Conservation (phyloP, 2,329 filamentous ascomycete species). For the Aschersonia sp. region DNA sequence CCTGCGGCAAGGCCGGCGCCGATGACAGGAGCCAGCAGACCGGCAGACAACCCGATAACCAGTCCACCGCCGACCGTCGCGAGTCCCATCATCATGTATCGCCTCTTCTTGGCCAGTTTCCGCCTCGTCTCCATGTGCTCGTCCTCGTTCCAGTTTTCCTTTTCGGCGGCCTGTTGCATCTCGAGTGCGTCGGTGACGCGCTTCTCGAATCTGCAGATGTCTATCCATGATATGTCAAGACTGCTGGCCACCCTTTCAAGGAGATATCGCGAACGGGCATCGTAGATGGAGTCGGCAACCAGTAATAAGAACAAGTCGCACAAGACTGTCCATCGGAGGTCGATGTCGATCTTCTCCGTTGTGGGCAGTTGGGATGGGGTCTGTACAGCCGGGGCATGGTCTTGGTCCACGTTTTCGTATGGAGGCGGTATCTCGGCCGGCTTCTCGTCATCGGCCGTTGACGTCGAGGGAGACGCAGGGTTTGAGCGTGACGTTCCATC, state of each 20-base stretch:
- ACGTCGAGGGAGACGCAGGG: conserved; percentile 9
- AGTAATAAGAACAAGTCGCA: conserved; percentile 91
- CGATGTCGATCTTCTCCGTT: conserved; percentile 80
- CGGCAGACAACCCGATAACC: conserved; percentile 89
- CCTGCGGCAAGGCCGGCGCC: conserved; percentile 87
- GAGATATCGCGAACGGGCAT: conserved; percentile 71
- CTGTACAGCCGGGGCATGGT: conserved; percentile 65
- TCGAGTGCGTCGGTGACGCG: conserved; percentile 91
- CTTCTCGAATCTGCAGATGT: conserved; percentile 95
- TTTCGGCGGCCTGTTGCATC: conserved; percentile 89
- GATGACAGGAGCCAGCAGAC: conserved; percentile 82
- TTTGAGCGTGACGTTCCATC: conserved; percentile 6
- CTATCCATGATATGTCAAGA: conserved; percentile 74
- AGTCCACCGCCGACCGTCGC: conserved; percentile 90
- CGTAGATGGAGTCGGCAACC: conserved; percentile 93
- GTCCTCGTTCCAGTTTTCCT: conserved; percentile 96
- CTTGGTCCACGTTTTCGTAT: conserved; percentile 48
- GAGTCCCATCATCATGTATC: conserved; percentile 90
- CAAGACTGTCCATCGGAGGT: conserved; percentile 90
- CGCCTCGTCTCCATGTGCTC: conserved; percentile 80
- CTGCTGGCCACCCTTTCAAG: conserved; percentile 71
- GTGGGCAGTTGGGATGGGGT: conserved; percentile 71
- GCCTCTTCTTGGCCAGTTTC: conserved; percentile 66
- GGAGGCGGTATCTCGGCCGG: conserved; percentile 39
- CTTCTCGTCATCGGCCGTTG: conserved; percentile 24